Evolutionary conservation across 805 yeast genomes (phyloP).

Genomic region (Pichia scutulata): DNA sequence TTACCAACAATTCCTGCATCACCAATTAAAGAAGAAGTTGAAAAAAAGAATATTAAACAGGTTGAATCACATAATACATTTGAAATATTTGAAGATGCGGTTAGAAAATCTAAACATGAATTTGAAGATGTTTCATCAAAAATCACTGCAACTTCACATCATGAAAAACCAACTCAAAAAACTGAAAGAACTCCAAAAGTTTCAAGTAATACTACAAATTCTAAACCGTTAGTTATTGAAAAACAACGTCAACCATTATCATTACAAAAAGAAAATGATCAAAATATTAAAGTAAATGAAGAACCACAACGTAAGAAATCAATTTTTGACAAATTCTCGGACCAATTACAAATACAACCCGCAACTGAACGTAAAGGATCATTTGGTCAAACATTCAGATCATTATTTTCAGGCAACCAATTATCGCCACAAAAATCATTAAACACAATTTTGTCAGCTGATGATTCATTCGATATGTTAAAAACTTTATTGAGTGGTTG

Average conservation of each 20-base stretch:
- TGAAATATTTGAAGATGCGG: slow-evolving; percentile 21
- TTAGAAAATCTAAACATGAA: slow-evolving; percentile 13
- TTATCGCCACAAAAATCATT: slow-evolving; percentile 23
- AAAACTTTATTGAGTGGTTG: slow-evolving; percentile 56
- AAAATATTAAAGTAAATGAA: slow-evolving; percentile 2
- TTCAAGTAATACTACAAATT: not conserved
- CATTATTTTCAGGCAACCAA: slow-evolving; percentile 29
- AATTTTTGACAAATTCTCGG: slow-evolving; percentile 41
- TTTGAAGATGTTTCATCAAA: slow-evolving; percentile 6
- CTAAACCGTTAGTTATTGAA: slow-evolving; percentile 19
- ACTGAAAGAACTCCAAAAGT: slow-evolving; percentile 17
- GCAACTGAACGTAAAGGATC: slow-evolving; percentile 17
- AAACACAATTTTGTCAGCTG: slow-evolving; percentile 30
- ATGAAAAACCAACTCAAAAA: not conserved
- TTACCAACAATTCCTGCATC: slow-evolving; percentile 41
- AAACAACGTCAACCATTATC: slow-evolving; percentile 12
- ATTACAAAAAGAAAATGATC: slow-evolving; percentile 6
- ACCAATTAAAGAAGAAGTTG: slow-evolving; percentile 26
- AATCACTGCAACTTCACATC: not conserved
- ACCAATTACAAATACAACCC: slow-evolving; percentile 2
- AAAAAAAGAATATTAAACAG: slow-evolving; percentile 2
- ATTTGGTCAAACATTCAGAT: slow-evolving; percentile 38
- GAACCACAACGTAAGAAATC: slow-evolving; percentile 14
- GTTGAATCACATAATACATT: slow-evolving; percentile 15
- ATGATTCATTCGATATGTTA: slow-evolving; percentile 58